Evolutionary conservation across 2,329 filamentous ascomycete species (phyloP).

Genomic region (Ramularia endophylla): DNA sequence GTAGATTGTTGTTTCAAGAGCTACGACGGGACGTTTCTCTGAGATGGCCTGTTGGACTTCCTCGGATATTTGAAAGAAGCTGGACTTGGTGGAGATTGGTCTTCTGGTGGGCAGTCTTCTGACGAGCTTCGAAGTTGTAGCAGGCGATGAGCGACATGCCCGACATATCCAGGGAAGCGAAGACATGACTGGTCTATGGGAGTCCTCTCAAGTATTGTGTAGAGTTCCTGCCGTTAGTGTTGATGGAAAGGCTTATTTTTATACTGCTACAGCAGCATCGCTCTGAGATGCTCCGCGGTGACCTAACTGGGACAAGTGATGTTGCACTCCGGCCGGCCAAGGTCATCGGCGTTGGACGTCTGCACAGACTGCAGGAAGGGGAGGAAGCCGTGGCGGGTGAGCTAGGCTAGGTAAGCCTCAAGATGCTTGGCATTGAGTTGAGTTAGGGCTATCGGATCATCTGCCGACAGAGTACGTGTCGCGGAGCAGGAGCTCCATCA

Average conservation of each 20-base stretch:
- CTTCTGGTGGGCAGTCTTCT: conserved; percentile 1
- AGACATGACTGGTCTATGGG: neutral
- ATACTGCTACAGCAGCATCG: too few species aligned
- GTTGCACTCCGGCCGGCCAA: too few species aligned
- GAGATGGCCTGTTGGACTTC: conserved; percentile 75
- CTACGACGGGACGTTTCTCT: conserved; percentile 75
- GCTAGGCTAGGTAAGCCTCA: too few species aligned
- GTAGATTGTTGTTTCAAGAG: conserved; percentile 93
- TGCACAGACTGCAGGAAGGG: too few species aligned
- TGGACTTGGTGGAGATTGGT: conserved; percentile 10
- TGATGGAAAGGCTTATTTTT: too few species aligned
- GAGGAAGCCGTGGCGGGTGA: too few species aligned
- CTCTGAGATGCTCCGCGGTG: too few species aligned
- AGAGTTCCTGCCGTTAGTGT: neutral
- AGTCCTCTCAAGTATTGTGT: too few species aligned
- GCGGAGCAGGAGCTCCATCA: neutral
- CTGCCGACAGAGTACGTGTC: neutral
- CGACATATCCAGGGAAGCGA: conserved; percentile 16
- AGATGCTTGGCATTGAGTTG: too few species aligned
- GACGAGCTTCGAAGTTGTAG: neutral
- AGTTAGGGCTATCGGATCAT: neutral
- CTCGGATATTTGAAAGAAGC: conserved; percentile 62
- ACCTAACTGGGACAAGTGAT: too few species aligned
- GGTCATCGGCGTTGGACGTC: too few species aligned
- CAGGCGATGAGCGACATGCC: conserved; percentile 10